phyloP scores from a whole-genome alignment of 768 basidiomycete species.

The Mycena alexandri region DNA sequence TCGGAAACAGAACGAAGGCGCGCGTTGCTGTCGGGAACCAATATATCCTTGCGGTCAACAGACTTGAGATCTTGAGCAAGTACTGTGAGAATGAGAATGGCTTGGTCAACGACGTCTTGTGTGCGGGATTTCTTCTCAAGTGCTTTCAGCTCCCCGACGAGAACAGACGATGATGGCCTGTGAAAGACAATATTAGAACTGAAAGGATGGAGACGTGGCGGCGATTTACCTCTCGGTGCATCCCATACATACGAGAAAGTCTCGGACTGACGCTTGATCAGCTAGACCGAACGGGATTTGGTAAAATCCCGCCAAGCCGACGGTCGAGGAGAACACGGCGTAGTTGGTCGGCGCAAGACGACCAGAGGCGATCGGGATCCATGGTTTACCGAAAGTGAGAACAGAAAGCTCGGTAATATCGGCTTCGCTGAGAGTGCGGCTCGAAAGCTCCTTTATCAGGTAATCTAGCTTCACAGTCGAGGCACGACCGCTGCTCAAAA shows the following conservation, averaged over 20 bases:
- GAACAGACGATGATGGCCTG: slow-evolving; percentile 49
- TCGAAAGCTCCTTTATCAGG: slow-evolving; percentile 35
- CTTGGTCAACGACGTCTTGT: slow-evolving; percentile 39
- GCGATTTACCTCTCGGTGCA: slow-evolving; percentile 51
- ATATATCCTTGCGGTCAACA: slow-evolving; percentile 42
- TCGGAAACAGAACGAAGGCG: slow-evolving; percentile 44
- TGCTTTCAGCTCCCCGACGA: slow-evolving; percentile 43
- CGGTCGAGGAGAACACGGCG: slow-evolving; percentile 37
- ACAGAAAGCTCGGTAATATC: slow-evolving; percentile 19
- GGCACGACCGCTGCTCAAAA: slow-evolving; percentile 24
- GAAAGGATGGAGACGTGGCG: neutral
- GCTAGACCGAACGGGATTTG: slow-evolving; percentile 37
- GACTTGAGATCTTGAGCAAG: slow-evolving; percentile 42
- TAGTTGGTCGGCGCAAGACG: slow-evolving; percentile 47
- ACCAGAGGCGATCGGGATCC: slow-evolving; percentile 36
- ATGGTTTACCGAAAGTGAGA: slow-evolving; percentile 24
- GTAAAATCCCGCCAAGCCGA: slow-evolving; percentile 39
- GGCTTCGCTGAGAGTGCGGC: slow-evolving; percentile 26
- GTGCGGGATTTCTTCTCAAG: slow-evolving; percentile 31
- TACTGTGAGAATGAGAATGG: slow-evolving; percentile 47
- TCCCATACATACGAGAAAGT: slow-evolving; percentile 50
- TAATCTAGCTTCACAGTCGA: slow-evolving; percentile 35
- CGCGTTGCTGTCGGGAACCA: slow-evolving; percentile 50
- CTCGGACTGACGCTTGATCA: slow-evolving; percentile 22
- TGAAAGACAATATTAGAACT: neutral